A percentile compares a stretch with the other conserved stretches of the same genome.
Evolutionary conservation across 805 yeast species (phyloP).

Genomic region (Groenewaldozyma tartarivorans): DNA sequence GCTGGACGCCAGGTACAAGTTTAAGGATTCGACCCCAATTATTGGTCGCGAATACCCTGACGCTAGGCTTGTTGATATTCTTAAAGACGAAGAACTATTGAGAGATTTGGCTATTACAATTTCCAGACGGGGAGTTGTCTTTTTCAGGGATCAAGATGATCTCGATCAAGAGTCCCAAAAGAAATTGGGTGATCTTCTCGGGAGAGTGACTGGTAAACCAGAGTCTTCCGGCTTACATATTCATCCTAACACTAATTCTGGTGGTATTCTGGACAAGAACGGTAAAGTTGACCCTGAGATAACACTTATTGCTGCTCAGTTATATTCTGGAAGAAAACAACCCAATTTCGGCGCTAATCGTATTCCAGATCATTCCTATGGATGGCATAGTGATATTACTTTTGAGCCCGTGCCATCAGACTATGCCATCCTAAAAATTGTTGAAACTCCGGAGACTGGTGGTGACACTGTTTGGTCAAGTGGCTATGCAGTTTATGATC

Average conservation of each 20-base stretch:
- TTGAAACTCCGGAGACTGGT: conserved; percentile 46
- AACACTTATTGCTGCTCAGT: conserved; percentile 18
- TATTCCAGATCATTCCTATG: conserved; percentile 15
- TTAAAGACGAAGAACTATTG: conserved; percentile 21
- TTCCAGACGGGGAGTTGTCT: conserved; percentile 43
- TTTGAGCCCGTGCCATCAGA: conserved; percentile 73
- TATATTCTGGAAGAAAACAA: conserved; percentile 7
- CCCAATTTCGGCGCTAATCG: background rate
- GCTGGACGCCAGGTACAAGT: conserved; percentile 21
- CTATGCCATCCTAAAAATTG: conserved; percentile 53
- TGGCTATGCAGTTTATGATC: conserved; percentile 46
- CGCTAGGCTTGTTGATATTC: conserved; percentile 20
- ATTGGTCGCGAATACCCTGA: conserved; percentile 25
- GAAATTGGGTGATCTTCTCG: conserved; percentile 20
- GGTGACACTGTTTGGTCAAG: conserved; percentile 52
- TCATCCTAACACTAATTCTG: conserved; percentile 26
- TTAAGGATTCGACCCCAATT: conserved; percentile 23
- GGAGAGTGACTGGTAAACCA: conserved; percentile 24
- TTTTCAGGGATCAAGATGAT: conserved; percentile 40
- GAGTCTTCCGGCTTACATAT: conserved; percentile 22
- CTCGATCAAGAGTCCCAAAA: conserved; percentile 22
- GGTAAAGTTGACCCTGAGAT: conserved; percentile 24
- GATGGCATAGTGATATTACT: conserved; percentile 71
- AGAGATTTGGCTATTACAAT: conserved; percentile 38
- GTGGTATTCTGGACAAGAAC: conserved; percentile 18